Evolutionary conservation across 306 rosid genomes (phyloP).

Genomic region (Sicyos edulis): DNA sequence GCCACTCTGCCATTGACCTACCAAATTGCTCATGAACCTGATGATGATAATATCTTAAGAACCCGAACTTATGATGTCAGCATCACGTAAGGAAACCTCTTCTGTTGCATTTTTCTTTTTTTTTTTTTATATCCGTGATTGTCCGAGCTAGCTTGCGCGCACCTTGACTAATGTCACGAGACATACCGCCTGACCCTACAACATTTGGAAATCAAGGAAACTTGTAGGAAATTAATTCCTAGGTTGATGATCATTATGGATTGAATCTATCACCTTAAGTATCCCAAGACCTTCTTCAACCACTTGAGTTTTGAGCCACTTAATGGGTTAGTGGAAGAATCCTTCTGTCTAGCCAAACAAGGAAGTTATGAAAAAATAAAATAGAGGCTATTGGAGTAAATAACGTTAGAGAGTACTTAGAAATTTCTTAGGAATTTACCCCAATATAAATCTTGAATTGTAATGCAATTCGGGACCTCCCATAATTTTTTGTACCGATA

Average conservation of each 20-base stretch:
- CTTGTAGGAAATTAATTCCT: too few relatives aligned
- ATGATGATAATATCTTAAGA: slow-evolving; percentile 79
- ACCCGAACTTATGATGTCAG: slow-evolving; percentile 90
- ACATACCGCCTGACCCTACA: too few relatives aligned
- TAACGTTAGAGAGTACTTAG: neutral
- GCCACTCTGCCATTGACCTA: slow-evolving; percentile 63
- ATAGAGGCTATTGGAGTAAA: neutral
- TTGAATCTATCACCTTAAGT: too few relatives aligned
- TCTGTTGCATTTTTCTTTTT: neutral
- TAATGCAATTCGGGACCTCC: neutral
- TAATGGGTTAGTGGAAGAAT: neutral
- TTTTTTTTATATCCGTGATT: too few relatives aligned
- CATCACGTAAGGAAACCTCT: slow-evolving; percentile 61
- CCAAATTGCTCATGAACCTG: slow-evolving; percentile 80
- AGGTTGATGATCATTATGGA: too few relatives aligned
- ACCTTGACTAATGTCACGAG: too few relatives aligned
- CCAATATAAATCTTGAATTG: neutral
- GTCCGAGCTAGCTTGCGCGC: too few relatives aligned
- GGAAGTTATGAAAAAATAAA: neutral
- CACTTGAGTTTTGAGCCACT: too few relatives aligned
- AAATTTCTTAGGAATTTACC: neutral
- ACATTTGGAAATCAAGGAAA: too few relatives aligned
- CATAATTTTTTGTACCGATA: neutral
- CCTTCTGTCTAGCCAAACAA: neutral
- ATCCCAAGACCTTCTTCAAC: too few relatives aligned